Base-by-base conservation (phyloP, 345 rosid species). In the Bretschneidera sinensis region DNA sequence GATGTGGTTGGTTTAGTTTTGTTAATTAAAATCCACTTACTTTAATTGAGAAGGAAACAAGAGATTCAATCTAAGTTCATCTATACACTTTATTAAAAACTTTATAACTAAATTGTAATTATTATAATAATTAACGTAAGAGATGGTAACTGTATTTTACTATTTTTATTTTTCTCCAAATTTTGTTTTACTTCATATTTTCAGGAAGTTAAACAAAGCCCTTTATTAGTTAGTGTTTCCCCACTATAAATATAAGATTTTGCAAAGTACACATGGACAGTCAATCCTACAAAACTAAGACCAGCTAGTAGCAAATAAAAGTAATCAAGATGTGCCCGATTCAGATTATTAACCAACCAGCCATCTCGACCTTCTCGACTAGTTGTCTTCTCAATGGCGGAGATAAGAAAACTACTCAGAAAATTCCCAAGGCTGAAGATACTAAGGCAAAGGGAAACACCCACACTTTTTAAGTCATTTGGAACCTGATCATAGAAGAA, bases 401-500 rank as follows among this genome's bases (percentile, higher is more conserved):
- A 80, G 39, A 85, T 70, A 31, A 85, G 64, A 61, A 81, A 73
- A 66, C 86, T 81, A 49, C 91, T 81, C 18, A 83, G 54, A 20
- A 83, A 79, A 72, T 54, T 85, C 52, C 91, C 86, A 14, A 83
- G 78, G 9, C 91, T 88, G 5, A 85, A 73, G 43, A 83, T 70
- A 60, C 88, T 85, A 2, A 85, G 75, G 66, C 79, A 79, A 22
- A 85, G 80, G 17, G 92, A 71, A 18, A 85, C 74, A 14, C 92
- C 92, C 16, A 85, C 66, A 54, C 88, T 85, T 50, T 78, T 81
- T 45, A 83, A 53, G 48, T 81, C 84, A 14, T 55, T 66, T 0
- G 88, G 83, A 55, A 83, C 82, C 55, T 85, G 92, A 66, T 79
- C 83, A 34, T 83, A 85, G 75, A 85, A 83, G 61, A 85, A 83